A percentile compares a stretch with the other conserved stretches of the same genome.
These are phyloP conservation scores for Talaromyces adpressus DNA, from an alignment of 495 filamentous ascomycete genomes.

Conservation along the genomic window DNA sequence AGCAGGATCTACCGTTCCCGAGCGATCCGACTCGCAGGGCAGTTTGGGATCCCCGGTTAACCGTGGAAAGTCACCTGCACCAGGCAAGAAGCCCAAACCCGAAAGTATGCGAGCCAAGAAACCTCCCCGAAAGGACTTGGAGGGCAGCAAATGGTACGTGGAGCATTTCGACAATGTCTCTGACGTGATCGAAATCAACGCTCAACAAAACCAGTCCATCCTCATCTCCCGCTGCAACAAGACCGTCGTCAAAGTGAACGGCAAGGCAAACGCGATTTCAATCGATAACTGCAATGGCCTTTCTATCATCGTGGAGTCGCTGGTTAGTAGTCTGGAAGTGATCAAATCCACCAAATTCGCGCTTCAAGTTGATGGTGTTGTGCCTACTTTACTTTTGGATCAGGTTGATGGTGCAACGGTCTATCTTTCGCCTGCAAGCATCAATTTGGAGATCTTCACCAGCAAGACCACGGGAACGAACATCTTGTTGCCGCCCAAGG, in stretches of 20 bases:
- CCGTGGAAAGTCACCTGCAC: conserved; percentile 73
- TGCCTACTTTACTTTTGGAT: conserved; percentile 85
- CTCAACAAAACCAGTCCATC: conserved; percentile 77
- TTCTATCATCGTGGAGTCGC: conserved; percentile 77
- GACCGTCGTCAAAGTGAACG: conserved; percentile 78
- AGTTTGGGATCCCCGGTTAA: conserved; percentile 27
- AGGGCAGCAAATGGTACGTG: conserved; percentile 93
- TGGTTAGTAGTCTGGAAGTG: conserved; percentile 86
- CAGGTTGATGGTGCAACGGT: conserved; percentile 86
- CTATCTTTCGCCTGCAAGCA: conserved; percentile 74
- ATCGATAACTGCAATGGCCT: conserved; percentile 83
- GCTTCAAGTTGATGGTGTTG: conserved; percentile 72
- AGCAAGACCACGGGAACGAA: conserved; percentile 83
- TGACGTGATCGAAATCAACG: conserved; percentile 67
- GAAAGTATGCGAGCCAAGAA: conserved; percentile 91
- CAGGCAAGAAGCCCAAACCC: conserved; percentile 88
- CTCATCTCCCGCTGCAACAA: conserved; percentile 87
- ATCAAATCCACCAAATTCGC: conserved; percentile 93
- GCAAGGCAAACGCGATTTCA: conserved; percentile 92
- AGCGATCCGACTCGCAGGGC: conserved; percentile 45
- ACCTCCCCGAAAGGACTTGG: conserved; percentile 83
- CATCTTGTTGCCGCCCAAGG: conserved; percentile 63
- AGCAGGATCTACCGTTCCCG: conserved; percentile 57
- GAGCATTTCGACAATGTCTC: conserved; percentile 78
- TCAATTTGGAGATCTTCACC: conserved; percentile 73